Evolutionary conservation across 441 rosid genomes (phyloP).

Genomic region (Pelargonium myrrhifolium): DNA sequence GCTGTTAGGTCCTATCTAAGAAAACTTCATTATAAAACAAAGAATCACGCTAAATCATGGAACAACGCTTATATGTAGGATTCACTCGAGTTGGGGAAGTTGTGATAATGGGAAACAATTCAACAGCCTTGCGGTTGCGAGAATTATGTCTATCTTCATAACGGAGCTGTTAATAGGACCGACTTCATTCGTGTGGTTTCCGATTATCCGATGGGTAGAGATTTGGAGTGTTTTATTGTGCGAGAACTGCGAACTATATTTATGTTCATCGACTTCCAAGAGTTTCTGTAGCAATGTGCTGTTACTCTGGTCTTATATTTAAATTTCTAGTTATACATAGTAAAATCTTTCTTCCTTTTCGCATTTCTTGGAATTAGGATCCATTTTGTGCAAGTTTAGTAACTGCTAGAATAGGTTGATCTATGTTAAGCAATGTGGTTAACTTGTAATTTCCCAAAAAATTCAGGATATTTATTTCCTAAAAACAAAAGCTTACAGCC

Average conservation of each 20-base stretch:
- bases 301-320: neutral
- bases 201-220: neutral
- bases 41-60: slow-evolving; percentile 33
- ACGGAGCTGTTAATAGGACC: no score
- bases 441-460: neutral
- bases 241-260: slow-evolving; percentile 20
- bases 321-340: neutral
- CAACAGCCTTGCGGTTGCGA: neutral
- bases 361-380: neutral
- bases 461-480: neutral
- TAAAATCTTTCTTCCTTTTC: neutral
- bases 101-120: neutral
- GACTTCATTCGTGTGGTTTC: no score
- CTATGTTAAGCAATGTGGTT: neutral
- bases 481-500: no score
- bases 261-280: neutral
- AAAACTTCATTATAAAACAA: slow-evolving; percentile 24
- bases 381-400: neutral
- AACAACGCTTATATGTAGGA: slow-evolving; percentile 13
- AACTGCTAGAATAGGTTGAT: neutral
- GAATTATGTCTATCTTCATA: no score
- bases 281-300: neutral
- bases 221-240: slow-evolving; percentile 21
- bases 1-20: slow-evolving; percentile 24
- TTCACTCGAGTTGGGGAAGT: slow-evolving; percentile 5